Percentiles rank a stretch among this genome's conserved stretches.
Conservation (phyloP, 305 asterid species). For the Fraxinus latifolia region DNA sequence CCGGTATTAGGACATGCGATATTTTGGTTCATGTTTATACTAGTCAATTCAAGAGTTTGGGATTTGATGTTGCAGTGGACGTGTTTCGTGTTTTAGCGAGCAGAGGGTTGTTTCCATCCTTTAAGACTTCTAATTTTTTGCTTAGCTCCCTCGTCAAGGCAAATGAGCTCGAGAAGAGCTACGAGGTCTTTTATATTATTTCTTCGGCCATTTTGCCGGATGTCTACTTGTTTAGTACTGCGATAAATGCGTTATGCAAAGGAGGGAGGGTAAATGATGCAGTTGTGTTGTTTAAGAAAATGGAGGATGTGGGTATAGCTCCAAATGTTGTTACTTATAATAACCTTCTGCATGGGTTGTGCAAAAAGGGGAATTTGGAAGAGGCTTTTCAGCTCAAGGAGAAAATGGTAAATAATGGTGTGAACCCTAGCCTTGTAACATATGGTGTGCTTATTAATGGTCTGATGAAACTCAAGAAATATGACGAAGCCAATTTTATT, state of each 20-base stretch:
- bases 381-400: constrained; percentile 69
- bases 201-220: constrained; percentile 45
- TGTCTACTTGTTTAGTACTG: constrained; percentile 69
- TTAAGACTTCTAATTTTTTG: constrained; percentile 65
- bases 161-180: constrained; percentile 48
- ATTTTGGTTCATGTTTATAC: constrained; percentile 72
- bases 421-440: constrained; percentile 62
- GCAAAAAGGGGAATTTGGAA: constrained; percentile 47
- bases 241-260: constrained; percentile 66
- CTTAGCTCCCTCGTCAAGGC: constrained; percentile 72
- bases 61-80: constrained; percentile 53
- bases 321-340: constrained; percentile 78
- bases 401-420: constrained; percentile 56
- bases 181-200: constrained; percentile 55
- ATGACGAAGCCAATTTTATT: constrained; percentile 52
- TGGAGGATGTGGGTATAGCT: constrained; percentile 55
- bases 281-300: constrained; percentile 46
- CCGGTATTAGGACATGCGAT: constrained; percentile 51
- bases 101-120: constrained; percentile 64
- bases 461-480: constrained; percentile 55
- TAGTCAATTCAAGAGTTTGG: constrained; percentile 45
- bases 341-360: constrained; percentile 73
- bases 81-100: constrained; percentile 46
- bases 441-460: constrained; percentile 72
- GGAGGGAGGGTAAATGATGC: constrained; percentile 65